Conservation (phyloP, 305 asterid genomes). For the Fraxinus sp. region DNA sequence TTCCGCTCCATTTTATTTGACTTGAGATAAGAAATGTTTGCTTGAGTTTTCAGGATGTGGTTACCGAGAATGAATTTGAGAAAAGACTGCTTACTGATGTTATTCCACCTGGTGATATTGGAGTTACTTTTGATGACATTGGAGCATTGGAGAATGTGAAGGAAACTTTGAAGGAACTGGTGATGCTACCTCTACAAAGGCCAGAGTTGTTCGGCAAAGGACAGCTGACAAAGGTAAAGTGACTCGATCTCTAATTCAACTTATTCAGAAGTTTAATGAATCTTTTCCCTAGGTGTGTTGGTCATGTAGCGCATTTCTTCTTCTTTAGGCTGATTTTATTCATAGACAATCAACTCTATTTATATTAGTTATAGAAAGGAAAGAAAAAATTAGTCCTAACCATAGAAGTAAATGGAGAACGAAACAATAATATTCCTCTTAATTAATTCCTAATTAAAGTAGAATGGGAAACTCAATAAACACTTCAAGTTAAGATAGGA, state of each 20-base stretch:
- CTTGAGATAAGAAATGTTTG: not conserved
- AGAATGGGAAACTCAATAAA: not conserved
- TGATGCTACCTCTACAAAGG: slow-evolving; percentile 55
- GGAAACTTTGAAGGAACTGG: slow-evolving; percentile 52
- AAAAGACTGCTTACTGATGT: slow-evolving; percentile 49
- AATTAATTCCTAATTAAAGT: not conserved
- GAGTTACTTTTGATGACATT: slow-evolving; percentile 54
- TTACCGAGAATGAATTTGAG: slow-evolving; percentile 52
- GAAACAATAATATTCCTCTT: not conserved
- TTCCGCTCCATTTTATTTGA: not conserved
- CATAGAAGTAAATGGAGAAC: not conserved
- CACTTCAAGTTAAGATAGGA: not conserved
- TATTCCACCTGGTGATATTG: slow-evolving; percentile 51
- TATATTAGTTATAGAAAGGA: not conserved
- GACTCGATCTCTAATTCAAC: not conserved
- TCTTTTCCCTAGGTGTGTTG: not conserved
- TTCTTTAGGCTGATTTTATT: not conserved
- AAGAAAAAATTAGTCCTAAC: not conserved
- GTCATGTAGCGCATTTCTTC: not conserved
- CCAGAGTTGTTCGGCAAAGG: slow-evolving; percentile 54
- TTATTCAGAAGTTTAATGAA: not conserved
- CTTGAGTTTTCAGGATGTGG: slow-evolving; percentile 38
- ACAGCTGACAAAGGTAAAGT: slow-evolving; percentile 45
- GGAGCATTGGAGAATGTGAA: slow-evolving; percentile 56
- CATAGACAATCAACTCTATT: not conserved